Evolutionary conservation across 1,284 basidiomycete genomes (phyloP).

Genomic region (Cryptococcus sp.): DNA sequence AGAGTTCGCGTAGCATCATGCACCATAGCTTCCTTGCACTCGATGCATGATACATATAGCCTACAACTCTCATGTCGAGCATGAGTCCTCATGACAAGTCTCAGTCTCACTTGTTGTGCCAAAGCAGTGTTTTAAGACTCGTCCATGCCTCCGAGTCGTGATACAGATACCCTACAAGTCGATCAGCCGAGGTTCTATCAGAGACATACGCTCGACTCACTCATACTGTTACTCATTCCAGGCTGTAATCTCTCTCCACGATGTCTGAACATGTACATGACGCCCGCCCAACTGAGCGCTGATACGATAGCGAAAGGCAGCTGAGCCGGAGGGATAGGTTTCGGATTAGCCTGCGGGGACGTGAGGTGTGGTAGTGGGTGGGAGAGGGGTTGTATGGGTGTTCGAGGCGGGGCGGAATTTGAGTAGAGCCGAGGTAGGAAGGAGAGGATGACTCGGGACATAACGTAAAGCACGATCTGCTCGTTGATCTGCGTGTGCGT

Average conservation of each 20-base stretch:
- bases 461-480: constrained; percentile 97
- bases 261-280: constrained; percentile 94
- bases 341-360: constrained; percentile 51
- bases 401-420: constrained; percentile 39
- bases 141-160: constrained; percentile 75
- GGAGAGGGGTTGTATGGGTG: constrained; percentile 40
- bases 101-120: constrained; percentile 70
- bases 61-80: not conserved
- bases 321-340: constrained; percentile 76
- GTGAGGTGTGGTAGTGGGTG: constrained; percentile 46
- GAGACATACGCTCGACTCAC: constrained; percentile 32
- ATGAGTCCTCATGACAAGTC: not conserved
- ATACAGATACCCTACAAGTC: constrained; percentile 65
- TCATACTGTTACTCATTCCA: constrained; percentile 69
- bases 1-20: not conserved
- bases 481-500: constrained; percentile 72
- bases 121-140: constrained; percentile 68
- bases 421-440: constrained; percentile 70
- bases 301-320: constrained; percentile 85
- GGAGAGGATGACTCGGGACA: constrained; percentile 82
- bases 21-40: not conserved
- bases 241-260: constrained; percentile 84
- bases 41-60: not conserved
- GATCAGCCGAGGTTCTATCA: not conserved
- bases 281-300: constrained; percentile 89